Base-by-base conservation (phyloP, 768 basidiomycete species). In the Rhodotorula kratochvilovae region DNA sequence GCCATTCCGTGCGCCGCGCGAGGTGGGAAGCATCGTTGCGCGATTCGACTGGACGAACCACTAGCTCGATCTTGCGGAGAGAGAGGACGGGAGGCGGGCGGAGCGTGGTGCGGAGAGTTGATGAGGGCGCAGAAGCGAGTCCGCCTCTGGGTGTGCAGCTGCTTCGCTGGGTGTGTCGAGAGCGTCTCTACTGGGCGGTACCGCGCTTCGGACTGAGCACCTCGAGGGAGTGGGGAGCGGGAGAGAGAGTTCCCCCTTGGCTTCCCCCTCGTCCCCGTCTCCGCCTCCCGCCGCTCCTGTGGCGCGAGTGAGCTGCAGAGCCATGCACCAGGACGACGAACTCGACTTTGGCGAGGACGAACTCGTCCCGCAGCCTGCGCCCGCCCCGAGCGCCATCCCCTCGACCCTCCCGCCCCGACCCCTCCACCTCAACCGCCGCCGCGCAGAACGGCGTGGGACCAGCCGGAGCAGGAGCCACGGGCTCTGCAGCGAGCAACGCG, bases 271-370 rank as follows among this genome's bases (percentile, higher is more conserved):
- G 23, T 50, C 48, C 48, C 48, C 12, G 23, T 27, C 48, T 17
- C 48, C 48, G 25, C 12, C 48, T 11, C 5, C 25, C 25, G 48
- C 45, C 4, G 45, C 10, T 46, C 48, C 23, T 25, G 48, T 25
- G 10, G 48, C 19, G 48, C 27, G 4, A 50, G 7, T 23, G 6
- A 27, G 55, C 15, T 3, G 5, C 25, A 19, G 2, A 19, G 16
- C 45, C 50, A 63, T 67, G 65, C 55, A 72, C 7, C 66, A 62
- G 5, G 68, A 72, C 31, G 69, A 71, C 35, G 75, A 73, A 27
- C 68, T 75, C 68, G 74, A 75, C 74, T 75, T 72, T 71, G 74
- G 71, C 50, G 74, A 75, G n/a, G 75, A 76, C 66, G 70, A 73
- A 1, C 61, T 73, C 53, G 63, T 64, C 35, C 59, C 42, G 3